Conservation (phyloP, 176 grass and related monocot genomes). For the Calamus simplicifolius region DNA sequence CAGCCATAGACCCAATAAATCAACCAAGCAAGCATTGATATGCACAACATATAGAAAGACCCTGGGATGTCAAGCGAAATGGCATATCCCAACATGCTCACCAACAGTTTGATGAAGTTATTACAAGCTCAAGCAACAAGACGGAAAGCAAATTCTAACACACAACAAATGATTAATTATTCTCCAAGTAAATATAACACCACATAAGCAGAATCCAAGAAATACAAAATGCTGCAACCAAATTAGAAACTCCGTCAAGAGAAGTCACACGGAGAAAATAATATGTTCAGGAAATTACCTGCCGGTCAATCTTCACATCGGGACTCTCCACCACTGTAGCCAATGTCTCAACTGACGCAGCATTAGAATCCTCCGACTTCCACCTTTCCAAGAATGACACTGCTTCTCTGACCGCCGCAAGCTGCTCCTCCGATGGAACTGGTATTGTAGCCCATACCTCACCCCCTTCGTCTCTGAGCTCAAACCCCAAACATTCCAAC, state of each 20-base stretch:
- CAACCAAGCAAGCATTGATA: no score
- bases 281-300: slow-evolving; percentile 29
- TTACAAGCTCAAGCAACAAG: no score
- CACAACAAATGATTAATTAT: no score
- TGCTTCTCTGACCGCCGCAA: slow-evolving; percentile 39
- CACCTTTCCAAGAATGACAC: slow-evolving; percentile 52
- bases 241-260: not conserved
- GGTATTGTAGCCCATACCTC: slow-evolving; percentile 87
- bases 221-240: not conserved
- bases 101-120: no score
- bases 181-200: no score
- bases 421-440: slow-evolving; percentile 25
- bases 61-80: no score
- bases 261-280: not conserved
- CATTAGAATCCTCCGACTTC: slow-evolving; percentile 11
- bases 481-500: slow-evolving; percentile 65
- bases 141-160: no score
- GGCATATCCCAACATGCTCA: no score
- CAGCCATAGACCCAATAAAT: no score
- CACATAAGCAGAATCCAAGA: no score
- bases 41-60: no score
- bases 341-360: not conserved
- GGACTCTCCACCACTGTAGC: slow-evolving; percentile 19
- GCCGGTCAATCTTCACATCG: slow-evolving; percentile 54
- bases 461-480: slow-evolving; percentile 42